Evolutionary conservation across 2,329 filamentous ascomycete genomes (phyloP), one percentile per base, ranked within the genome.

Genomic region (Fusarium liriodendri): DNA sequence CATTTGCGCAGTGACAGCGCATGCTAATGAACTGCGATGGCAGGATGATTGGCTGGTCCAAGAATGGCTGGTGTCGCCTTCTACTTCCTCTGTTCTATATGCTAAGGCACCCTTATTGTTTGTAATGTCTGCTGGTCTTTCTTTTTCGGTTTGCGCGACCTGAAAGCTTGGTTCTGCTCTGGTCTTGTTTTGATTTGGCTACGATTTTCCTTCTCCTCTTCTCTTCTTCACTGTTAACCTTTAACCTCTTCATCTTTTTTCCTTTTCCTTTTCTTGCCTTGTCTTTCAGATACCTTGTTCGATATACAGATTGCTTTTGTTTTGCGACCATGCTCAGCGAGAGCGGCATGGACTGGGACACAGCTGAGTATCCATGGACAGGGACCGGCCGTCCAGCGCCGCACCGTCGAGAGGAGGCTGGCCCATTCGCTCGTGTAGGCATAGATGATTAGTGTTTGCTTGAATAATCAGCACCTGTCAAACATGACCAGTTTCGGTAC

Each of bases 221-320:
- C 70, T 75, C 67, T 77, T 73, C 61, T 76, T 76, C 72, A 72
- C 50, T 40, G 71, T 66, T 74, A 45, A 54, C 62, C 40, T 77
- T 71, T 76, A 74, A 52, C 59, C 42, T 27, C 35, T 57, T 57
- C 29, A 64, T 22, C 59, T 50, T 66, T 73, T 52, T 52, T 52
- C 25, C 25, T 29, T 50, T 52, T 52, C 47, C 16, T 69, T 70
- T 73, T 77, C 65, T 72, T 72, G 76, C 63, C 57, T 74, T 73
- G 77, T 79, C 77, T 82, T 80, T 83, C 85, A 86, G 86, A 89
- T 89, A 89, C 88, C 87, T 89, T 89, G 87, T 89, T 89, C 87
- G 84, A 89, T 87, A 87, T 87, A 87, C 82, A 82, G 79, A 83
- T 78, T 82, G 77, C 69, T 72, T 75, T 74, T 35, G 77, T 71